Evolutionary conservation across 2,329 filamentous ascomycete species (phyloP).

Genomic region (Aureobasidium sp.): DNA sequence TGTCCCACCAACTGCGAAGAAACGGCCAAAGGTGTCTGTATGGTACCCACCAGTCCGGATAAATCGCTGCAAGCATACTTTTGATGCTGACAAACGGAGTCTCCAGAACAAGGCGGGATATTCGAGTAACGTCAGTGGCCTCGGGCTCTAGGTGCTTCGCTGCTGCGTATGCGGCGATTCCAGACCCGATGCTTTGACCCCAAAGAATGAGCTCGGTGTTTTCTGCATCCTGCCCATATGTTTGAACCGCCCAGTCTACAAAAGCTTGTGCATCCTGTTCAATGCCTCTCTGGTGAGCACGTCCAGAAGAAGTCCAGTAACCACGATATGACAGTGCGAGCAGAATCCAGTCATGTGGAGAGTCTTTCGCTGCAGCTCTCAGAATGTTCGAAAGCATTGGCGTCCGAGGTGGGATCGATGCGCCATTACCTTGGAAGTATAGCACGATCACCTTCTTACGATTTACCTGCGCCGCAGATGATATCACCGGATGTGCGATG

Average conservation of each 20-base stretch:
- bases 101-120: constrained; percentile 70
- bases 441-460: constrained; percentile 37
- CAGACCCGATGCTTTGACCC: constrained; percentile 82
- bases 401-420: constrained; percentile 51
- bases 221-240: constrained; percentile 40
- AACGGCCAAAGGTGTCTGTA: constrained; percentile 81
- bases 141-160: constrained; percentile 44
- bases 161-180: constrained; percentile 72
- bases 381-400: constrained; percentile 53
- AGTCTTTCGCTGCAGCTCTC: constrained; percentile 27
- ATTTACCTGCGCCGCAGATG: not conserved
- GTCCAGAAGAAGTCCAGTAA: constrained; percentile 81
- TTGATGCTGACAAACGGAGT: constrained; percentile 79
- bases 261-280: constrained; percentile 73
- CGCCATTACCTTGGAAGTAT: constrained; percentile 56
- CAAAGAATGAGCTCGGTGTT: constrained; percentile 64
- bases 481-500: constrained; percentile 42
- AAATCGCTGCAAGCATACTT: constrained; percentile 76
- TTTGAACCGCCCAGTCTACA: constrained; percentile 64
- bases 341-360: constrained; percentile 38
- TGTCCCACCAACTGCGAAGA: constrained; percentile 68
- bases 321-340: constrained; percentile 69
- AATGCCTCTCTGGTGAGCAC: constrained; percentile 75
- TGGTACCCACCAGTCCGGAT: constrained; percentile 83
- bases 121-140: constrained; percentile 5